Percentiles rank a stretch among this genome's conserved stretches.
Evolutionary conservation across 1,284 basidiomycete genomes (phyloP).

Genomic region (Cutaneotrichosporon cutaneum): DNA sequence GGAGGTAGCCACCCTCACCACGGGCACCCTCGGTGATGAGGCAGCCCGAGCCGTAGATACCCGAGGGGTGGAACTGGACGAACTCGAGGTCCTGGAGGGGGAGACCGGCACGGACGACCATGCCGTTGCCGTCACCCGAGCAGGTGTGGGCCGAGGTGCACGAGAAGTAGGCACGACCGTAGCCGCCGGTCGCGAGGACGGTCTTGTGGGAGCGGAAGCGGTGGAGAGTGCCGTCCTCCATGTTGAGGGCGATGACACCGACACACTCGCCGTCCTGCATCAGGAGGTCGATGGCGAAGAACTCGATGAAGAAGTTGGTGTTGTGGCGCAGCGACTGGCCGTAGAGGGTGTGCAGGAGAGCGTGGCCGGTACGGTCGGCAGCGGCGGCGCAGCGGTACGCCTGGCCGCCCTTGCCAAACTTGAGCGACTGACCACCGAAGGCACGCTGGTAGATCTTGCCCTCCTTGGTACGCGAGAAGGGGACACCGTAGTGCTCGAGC

Average conservation of each 20-base stretch:
- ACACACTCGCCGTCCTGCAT: constrained; percentile 99
- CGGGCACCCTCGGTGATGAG: constrained; percentile 97
- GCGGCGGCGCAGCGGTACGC: constrained; percentile 99
- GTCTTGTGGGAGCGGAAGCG: constrained; percentile 99
- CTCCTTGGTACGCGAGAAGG: constrained; percentile 97
- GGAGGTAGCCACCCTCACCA: constrained; percentile 97
- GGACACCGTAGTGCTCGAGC: constrained; percentile 98
- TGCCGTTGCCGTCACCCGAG: constrained; percentile 97
- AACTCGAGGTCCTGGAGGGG: constrained; percentile 98
- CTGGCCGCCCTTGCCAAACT: constrained; percentile 98
- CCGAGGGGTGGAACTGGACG: constrained; percentile 99
- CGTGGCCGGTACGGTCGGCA: constrained; percentile 98
- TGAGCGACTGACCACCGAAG: constrained; percentile 96
- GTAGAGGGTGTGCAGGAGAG: constrained; percentile 96
- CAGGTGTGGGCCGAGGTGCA: constrained; percentile 99
- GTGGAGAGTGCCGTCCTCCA: constrained; percentile 99
- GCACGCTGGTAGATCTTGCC: constrained; percentile 99
- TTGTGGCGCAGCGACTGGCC: constrained; percentile 98
- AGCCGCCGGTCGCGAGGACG: constrained; percentile 96
- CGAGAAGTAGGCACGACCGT: constrained; percentile 97
- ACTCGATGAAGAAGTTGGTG: constrained; percentile 99
- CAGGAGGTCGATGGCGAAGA: constrained; percentile 96
- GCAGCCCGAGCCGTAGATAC: constrained; percentile 99
- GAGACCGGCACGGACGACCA: constrained; percentile 95
- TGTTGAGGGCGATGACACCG: constrained; percentile 97